These are phyloP conservation scores for Cyclostephanos invisitatus DNA, from an alignment of 108 stramenopile species.

Conservation along the genomic window DNA sequence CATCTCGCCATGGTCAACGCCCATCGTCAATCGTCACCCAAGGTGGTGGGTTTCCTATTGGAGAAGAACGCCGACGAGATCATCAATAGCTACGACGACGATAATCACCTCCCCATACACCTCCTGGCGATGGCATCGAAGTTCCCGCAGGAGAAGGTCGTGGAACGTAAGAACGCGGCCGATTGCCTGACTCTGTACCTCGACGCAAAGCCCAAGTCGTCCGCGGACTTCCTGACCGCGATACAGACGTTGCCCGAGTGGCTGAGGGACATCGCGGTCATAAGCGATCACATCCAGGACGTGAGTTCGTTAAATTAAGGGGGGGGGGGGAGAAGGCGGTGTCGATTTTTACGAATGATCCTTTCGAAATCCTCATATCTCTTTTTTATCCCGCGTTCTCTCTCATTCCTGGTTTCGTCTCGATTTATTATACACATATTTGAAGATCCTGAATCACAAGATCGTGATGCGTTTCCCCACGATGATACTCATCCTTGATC, in stretches of 20 bases:
- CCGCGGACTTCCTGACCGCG: slow-evolving; percentile 78
- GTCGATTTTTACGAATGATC: no score
- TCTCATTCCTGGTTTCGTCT: background rate
- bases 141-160: slow-evolving; percentile 33
- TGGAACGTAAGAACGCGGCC: slow-evolving; percentile 53
- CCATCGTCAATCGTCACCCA: slow-evolving; percentile 71
- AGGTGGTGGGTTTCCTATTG: slow-evolving; percentile 65
- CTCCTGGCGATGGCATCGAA: slow-evolving; percentile 54
- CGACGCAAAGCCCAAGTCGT: slow-evolving; percentile 57
- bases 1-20: slow-evolving; percentile 90
- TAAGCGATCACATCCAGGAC: slow-evolving; percentile 72
- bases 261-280: slow-evolving; percentile 81
- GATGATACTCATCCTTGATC: slow-evolving; percentile 74
- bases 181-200: slow-evolving; percentile 77
- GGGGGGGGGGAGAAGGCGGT: no score
- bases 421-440: background rate
- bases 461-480: slow-evolving; percentile 84
- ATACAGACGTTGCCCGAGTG: slow-evolving; percentile 81
- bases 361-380: background rate
- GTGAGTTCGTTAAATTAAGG: slow-evolving; percentile 7
- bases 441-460: slow-evolving; percentile 68
- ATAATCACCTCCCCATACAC: slow-evolving; percentile 76
- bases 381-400: background rate
- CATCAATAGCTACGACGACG: slow-evolving; percentile 70
- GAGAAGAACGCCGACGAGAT: slow-evolving; percentile 46